These are phyloP conservation scores for Zopfochytrium polystomum DNA, from an alignment of 371 early-diverging fungal genomes.

Conservation along the genomic window DNA sequence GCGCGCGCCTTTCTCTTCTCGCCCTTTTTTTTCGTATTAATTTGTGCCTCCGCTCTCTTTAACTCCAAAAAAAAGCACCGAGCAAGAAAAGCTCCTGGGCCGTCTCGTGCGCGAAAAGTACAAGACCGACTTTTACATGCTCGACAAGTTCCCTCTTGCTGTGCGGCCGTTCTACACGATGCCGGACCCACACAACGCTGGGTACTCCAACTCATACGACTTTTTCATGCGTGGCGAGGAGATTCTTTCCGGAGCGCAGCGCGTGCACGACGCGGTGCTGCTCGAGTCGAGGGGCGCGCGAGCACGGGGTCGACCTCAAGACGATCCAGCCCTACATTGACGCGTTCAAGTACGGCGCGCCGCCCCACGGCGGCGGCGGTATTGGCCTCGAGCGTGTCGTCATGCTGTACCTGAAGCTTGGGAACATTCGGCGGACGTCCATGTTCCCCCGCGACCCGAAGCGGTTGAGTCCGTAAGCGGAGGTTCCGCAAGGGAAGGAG, in stretches of 20 bases:
- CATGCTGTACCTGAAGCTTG: slow-evolving; percentile 97
- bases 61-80: slow-evolving; percentile 68
- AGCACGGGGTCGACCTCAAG: slow-evolving; percentile 76
- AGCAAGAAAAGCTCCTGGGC: slow-evolving; percentile 92
- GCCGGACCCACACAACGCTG: slow-evolving; percentile 99
- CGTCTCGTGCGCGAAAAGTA: no score
- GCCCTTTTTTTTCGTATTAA: no score
- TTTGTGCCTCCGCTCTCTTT: no score
- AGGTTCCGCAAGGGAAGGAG: no score
- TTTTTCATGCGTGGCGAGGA: slow-evolving; percentile 99
- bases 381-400: slow-evolving; percentile 97
- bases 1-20: no score
- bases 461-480: no score
- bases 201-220: slow-evolving; percentile 99
- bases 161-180: slow-evolving; percentile 98
- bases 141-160: slow-evolving; percentile 98
- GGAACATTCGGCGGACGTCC: slow-evolving; percentile 86
- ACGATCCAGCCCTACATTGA: slow-evolving; percentile 94
- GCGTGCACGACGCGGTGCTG: slow-evolving; percentile 91
- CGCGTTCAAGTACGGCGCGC: slow-evolving; percentile 98
- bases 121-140: slow-evolving; percentile 98
- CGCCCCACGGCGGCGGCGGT: slow-evolving; percentile 99
- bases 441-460: slow-evolving; percentile 99
- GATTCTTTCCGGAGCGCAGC: slow-evolving; percentile 99
- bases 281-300: slow-evolving; percentile 80